Evolutionary conservation across 2,329 filamentous ascomycete species (phyloP).

Genomic region (Aspergillus fijiensis): DNA sequence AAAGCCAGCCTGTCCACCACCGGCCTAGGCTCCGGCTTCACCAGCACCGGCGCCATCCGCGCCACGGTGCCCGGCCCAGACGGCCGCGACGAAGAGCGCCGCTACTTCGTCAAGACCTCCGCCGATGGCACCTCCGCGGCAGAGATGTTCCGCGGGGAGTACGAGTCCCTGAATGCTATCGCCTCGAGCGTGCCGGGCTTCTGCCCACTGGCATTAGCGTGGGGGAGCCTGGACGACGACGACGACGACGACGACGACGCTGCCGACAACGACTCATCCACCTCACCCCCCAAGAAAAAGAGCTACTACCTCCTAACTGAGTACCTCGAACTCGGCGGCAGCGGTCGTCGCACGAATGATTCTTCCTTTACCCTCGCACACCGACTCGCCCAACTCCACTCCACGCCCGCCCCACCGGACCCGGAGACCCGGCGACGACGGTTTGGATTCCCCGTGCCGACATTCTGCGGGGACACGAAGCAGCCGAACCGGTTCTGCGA

Average conservation of each 20-base stretch:
- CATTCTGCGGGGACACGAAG: constrained; percentile 80
- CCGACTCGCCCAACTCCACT: constrained; percentile 78
- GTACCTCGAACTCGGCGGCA: constrained; percentile 67
- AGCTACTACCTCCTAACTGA: constrained; percentile 66
- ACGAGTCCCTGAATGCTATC: constrained; percentile 80
- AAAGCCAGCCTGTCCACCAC: constrained; percentile 38
- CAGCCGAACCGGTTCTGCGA: constrained; percentile 74
- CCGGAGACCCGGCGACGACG: constrained; percentile 39
- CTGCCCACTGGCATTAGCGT: constrained; percentile 72
- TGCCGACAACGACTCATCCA: neutral
- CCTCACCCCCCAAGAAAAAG: constrained; percentile 24
- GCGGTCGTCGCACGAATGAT: constrained; percentile 46
- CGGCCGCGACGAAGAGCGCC: constrained; percentile 27
- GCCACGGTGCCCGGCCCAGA: constrained; percentile 28
- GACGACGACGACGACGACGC: constrained; percentile 40
- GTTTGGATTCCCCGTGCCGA: constrained; percentile 84
- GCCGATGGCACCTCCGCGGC: constrained; percentile 32
- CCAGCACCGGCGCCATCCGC: constrained; percentile 43
- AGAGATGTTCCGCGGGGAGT: constrained; percentile 64
- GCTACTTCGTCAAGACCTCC: constrained; percentile 45
- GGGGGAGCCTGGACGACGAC: constrained; percentile 57
- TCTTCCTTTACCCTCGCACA: constrained; percentile 54
- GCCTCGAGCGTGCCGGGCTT: constrained; percentile 68
- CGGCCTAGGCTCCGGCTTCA: constrained; percentile 45
- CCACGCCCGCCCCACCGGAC: constrained; percentile 63